Evolutionary conservation across 2,329 filamentous ascomycete species (phyloP).

Genomic region (Penicillium sp.): DNA sequence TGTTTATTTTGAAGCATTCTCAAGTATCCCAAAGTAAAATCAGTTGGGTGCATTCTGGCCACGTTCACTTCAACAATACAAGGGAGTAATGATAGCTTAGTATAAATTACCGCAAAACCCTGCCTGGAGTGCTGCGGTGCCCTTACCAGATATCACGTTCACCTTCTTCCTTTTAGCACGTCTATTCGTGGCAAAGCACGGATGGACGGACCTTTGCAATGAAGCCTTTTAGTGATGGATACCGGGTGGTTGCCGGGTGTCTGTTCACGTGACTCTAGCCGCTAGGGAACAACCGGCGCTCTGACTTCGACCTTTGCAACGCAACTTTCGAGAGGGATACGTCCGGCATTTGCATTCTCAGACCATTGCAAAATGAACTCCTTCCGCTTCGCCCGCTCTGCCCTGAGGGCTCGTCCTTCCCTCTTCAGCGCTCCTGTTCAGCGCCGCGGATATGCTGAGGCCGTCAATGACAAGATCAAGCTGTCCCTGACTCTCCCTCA

Average conservation of each 20-base stretch:
- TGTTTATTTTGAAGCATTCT: no score
- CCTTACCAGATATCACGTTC: no score
- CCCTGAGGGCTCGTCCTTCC: constrained; percentile 74
- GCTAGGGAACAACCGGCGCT: constrained; percentile 37
- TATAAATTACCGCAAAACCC: no score
- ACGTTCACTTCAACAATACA: no score
- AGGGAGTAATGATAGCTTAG: no score
- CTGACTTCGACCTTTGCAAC: constrained; percentile 36
- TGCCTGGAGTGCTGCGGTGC: no score
- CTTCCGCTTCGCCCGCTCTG: constrained; percentile 83
- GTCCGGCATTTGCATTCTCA: constrained; percentile 26
- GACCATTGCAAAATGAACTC: constrained; percentile 68
- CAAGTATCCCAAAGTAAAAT: no score
- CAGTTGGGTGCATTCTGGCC: no score
- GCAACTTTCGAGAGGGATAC: constrained; percentile 34
- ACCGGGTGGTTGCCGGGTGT: constrained; percentile 10
- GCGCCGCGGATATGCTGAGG: constrained; percentile 87
- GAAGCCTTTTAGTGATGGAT: background rate
- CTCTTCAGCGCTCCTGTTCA: constrained; percentile 69
- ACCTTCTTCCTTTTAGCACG: no score
- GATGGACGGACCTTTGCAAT: background rate
- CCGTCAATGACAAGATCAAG: constrained; percentile 91
- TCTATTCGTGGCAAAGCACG: background rate
- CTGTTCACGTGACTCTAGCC: constrained; percentile 26
- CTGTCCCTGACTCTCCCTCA: constrained; percentile 96